Base-by-base conservation (phyloP, 2,329 filamentous ascomycete species). In the Cryphonectria carpinicola region DNA sequence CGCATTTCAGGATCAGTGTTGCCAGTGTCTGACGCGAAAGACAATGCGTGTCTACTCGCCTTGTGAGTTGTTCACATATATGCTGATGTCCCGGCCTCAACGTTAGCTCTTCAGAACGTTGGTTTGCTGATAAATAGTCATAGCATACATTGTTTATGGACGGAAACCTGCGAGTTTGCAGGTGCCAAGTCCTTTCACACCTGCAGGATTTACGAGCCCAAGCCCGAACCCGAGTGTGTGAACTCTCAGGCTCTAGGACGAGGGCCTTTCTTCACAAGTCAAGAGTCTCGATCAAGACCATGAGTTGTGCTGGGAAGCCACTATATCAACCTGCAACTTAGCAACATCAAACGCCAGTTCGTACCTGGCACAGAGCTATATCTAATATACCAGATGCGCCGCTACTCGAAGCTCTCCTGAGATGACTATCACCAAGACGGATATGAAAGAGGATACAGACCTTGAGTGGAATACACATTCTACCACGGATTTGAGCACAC, bases 81-180 rank as follows among this genome's bases (percentile, higher is more conserved):
- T 28, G 3, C 28, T 46, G 13, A 10, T 22, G 10, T 5, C 17
- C 37, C 7, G 5, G 14, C 17, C 28, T n/a, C 3, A 39, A 6
- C n/a, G 14, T 46, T 6, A 46, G 4, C 43, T 43, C 62, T 35
- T 14, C 10, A n/a, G 35, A 5, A 22, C 35, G 1, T 35, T 39
- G 17, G 11, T 22, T 11, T 37, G 19, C 35, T 49, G 28, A 65
- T 28, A 52, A 35, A 5, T 28, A 7, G 41, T 13, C 7, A 49
- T 43, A 65, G 63, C 63, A 65, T 65, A 65, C 35, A 65, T 65
- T 25, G n/a, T 65, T 13, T 65, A 65, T 35, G 63, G 63, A 41
- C 63, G 63, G 28, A 65, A 65, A 35, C 63, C 63, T 32, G 41
- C 43, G 19, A 22, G 1, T 11, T 17, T 35, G 19, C 63, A 52